Conservation (phyloP, 2,329 filamentous ascomycete species). For the Xylogone sp. region DNA sequence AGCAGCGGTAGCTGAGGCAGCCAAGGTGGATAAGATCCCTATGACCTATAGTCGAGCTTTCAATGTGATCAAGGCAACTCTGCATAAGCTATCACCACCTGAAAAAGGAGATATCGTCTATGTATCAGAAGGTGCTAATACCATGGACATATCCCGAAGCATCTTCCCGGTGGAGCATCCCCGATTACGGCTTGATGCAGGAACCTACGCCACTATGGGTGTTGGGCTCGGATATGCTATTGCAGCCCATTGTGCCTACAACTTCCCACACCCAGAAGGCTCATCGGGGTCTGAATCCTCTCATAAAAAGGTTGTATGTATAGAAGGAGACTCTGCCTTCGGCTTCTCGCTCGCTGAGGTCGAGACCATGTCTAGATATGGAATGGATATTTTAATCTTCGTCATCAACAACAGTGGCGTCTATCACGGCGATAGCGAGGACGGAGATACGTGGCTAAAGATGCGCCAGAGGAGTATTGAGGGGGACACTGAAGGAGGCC, state of each 20-base stretch:
- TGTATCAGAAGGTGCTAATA: conserved; percentile 55
- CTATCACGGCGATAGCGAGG: conserved; percentile 39
- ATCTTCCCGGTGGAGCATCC: conserved; percentile 51
- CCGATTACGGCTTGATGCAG: conserved; percentile 52
- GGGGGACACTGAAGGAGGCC: conserved; percentile 27
- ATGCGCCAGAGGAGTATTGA: conserved; percentile 36
- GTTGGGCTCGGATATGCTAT: conserved; percentile 54
- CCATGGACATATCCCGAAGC: conserved; percentile 57
- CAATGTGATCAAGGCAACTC: conserved; percentile 44
- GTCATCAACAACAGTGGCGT: conserved; percentile 53
- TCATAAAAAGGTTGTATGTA: conserved; percentile 49
- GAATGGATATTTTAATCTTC: conserved; percentile 51
- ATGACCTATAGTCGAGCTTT: conserved; percentile 49
- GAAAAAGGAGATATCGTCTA: conserved; percentile 47
- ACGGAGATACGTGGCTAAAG: conserved; percentile 38
- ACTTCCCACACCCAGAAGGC: conserved; percentile 35
- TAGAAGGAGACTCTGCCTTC: conserved; percentile 54
- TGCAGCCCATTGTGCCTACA: conserved; percentile 53
- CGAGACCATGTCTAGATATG: conserved; percentile 51
- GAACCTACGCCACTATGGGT: conserved; percentile 57
- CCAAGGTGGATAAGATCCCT: conserved; percentile 34
- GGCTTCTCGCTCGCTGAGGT: conserved; percentile 53
- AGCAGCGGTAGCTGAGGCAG: conserved; percentile 37
- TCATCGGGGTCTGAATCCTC: conserved; percentile 19
- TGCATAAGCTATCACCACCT: conserved; percentile 41